Evolutionary conservation across 192 early-diverging fungal genomes (phyloP), one percentile per base, ranked within the genome.

Genomic region (Backusella morwellensis): DNA sequence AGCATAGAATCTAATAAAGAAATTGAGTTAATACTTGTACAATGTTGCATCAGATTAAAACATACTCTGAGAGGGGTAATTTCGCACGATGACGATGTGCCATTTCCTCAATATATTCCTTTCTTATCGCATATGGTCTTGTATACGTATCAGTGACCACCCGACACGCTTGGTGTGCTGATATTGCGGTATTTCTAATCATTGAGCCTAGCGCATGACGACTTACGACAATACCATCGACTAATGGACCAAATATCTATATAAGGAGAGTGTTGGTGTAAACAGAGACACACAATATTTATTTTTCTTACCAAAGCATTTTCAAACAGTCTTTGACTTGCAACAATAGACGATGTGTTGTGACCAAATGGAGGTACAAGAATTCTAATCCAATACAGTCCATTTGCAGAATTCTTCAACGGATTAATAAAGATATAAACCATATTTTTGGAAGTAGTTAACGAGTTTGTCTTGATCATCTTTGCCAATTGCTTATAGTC

Each of bases 371-470:
- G 40, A 9, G 85, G 86, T 9, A 86, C 78, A 42, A 91, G 35
- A 19, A 95, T 87, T 32, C 89, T 77, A 72, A 95, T 88, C 84
- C 86, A 86, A 83, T 91, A 95, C 77, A 95, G 74, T 35, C 90
- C 90, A 73, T 87, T 85, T 4, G 85, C 85, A 29, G 83, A 77
- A 32, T 85, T 84, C 32, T 82, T 82, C 14, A 93, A 76, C 5
- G 94, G 93, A 77, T 95, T 86, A 40, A 95, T 86, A 72, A 93
- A 86, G 1, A 95, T 82, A 72, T 87, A 92, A 0, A 91, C 79
- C 80, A 87, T 85, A 15, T 34, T 41, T 34, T 80, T 84, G 5
- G 82, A 75, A 4, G 36, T 72, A 0, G 50, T 8, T 12, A 32
- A 9, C 41, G 38, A 71, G 17, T 77, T 69, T 63, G 67, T 44